A percentile compares a stretch with the other conserved stretches of the same genome.
Evolutionary conservation across 768 basidiomycete genomes (phyloP).

Genomic region (Tulasnella sp.): DNA sequence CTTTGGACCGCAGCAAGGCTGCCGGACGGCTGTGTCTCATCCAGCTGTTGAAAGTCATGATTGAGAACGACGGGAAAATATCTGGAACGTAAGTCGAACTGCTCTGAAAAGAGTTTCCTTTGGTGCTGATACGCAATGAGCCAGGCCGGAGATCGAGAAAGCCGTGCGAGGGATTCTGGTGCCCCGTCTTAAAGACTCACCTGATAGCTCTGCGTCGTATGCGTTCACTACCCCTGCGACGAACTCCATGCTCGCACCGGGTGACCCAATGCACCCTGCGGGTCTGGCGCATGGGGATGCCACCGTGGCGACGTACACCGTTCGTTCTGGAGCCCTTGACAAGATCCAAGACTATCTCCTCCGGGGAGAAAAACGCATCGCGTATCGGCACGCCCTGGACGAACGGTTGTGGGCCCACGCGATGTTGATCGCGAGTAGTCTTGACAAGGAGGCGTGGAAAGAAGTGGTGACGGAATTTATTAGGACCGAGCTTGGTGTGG

Average conservation of each 20-base stretch:
- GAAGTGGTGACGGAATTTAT: constrained; percentile 81
- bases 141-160: constrained; percentile 51
- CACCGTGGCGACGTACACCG: constrained; percentile 44
- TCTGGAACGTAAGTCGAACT: constrained; percentile 60
- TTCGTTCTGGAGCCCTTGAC: constrained; percentile 54
- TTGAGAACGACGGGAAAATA: constrained; percentile 80
- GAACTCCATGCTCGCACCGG: not conserved
- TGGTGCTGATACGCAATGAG: not conserved
- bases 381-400: constrained; percentile 79
- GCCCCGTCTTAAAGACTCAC: constrained; percentile 36
- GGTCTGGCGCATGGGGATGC: constrained; percentile 28
- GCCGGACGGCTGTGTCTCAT: constrained; percentile 70
- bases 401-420: constrained; percentile 92
- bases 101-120: not conserved
- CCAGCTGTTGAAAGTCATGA: constrained; percentile 61
- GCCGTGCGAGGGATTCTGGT: constrained; percentile 64
- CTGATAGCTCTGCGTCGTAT: constrained; percentile 5
- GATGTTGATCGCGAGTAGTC: constrained; percentile 81
- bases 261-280: not conserved
- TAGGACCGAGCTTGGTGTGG: constrained; percentile 51
- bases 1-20: constrained; percentile 43
- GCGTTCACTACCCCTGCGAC: constrained; percentile 13
- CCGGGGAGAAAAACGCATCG: constrained; percentile 72
- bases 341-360: constrained; percentile 69
- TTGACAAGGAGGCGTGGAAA: constrained; percentile 90